These are phyloP conservation scores for Cercospora zeina DNA, from an alignment of 2,329 filamentous ascomycete species.

Conservation along the genomic window DNA sequence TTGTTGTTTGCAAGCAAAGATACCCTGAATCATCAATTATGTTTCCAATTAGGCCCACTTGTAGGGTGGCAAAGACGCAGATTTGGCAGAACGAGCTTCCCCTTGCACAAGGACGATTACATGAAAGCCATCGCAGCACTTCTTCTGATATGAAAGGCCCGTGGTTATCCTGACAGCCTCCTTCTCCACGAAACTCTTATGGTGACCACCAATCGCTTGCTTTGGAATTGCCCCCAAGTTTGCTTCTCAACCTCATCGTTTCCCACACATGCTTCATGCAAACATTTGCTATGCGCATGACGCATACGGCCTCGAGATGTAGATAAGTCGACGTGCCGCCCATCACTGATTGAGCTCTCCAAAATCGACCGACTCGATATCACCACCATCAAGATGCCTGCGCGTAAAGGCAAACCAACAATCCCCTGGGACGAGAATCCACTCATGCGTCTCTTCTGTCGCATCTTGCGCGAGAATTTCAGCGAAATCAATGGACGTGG, in stretches of 20 bases:
- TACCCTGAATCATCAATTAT: neutral
- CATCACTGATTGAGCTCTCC: neutral
- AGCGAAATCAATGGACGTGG: neutral
- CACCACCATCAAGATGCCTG: neutral
- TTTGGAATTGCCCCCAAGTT: neutral
- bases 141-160: too few species aligned
- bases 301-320: neutral
- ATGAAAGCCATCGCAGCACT: too few species aligned
- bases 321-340: neutral
- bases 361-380: neutral
- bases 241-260: neutral
- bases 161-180: too few species aligned
- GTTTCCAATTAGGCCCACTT: neutral
- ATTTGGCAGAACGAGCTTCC: too few species aligned
- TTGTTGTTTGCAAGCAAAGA: conserved; percentile 3
- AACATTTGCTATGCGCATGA: neutral
- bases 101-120: too few species aligned
- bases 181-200: neutral
- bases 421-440: neutral
- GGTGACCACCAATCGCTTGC: neutral
- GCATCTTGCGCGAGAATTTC: neutral
- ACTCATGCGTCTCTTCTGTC: neutral
- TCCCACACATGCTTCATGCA: neutral
- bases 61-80: too few species aligned
- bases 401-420: neutral